Base-by-base conservation (phyloP, 768 basidiomycete species). In the Melanogaster broomeanus region DNA sequence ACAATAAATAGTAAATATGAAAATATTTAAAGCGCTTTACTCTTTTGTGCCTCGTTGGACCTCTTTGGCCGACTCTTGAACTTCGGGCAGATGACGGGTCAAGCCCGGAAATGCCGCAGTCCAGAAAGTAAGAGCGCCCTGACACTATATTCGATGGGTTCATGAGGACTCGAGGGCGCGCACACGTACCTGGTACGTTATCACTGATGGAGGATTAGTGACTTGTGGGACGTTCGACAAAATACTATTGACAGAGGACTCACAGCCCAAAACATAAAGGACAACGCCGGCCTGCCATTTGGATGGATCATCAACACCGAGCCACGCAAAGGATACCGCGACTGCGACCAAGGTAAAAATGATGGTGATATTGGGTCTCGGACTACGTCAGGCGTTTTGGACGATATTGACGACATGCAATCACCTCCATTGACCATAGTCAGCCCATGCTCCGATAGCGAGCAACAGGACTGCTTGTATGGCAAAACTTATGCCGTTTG, bases 41-140 rank as follows among this genome's bases (percentile, higher is more conserved):
- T 72, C 64, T 69, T 84, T 85, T 4, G 58, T 61, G 9, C 78
- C 79, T 8, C 62, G 48, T 37, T 68, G 66, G 2, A 71, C 73
- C 42, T 76, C 66, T 4, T 48, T 51, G 5, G 74, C 68, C 2
- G 85, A 87, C 44, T 74, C 65, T 54, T 79, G 74, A n/a, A 90
- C 80, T 58, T 88, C 82, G 0, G 85, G 83, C 24, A 89, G 76
- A 63, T 90, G 80, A 9, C 81, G 77, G 21, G 85, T 84, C 15
- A 91, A 74, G 16, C 86, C 88, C 1, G 88, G 87, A 63, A 91
- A 90, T 12, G 89, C 88, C 12, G 89, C 89, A 0, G 86, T 87
- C 88, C 87, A 91, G 67, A 90, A 91, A 0, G 88, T 90, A 48
- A 90, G 65, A 27, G 85, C 73, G 49, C 85, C 81, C 81, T 87